Evolutionary conservation across 1,139 yeast genomes (phyloP).

Genomic region (Protomyces lactucae-debilis): DNA sequence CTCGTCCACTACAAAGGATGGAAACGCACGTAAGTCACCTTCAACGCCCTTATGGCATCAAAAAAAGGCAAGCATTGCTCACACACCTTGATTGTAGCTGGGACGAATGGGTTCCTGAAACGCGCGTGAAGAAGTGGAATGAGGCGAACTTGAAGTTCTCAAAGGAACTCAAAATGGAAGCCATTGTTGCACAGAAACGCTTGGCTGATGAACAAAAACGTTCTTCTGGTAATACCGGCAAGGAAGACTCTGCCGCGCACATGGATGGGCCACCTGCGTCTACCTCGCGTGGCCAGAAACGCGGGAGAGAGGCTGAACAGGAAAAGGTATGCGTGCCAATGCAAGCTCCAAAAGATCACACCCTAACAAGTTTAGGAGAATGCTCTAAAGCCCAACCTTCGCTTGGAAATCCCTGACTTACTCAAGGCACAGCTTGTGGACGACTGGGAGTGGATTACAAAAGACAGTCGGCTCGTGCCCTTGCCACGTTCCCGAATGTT

Average conservation of each 20-base stretch:
- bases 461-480: constrained; percentile 50
- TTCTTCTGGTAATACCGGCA: neutral
- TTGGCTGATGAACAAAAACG: constrained; percentile 21
- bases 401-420: constrained; percentile 55
- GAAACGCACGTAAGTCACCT: constrained; percentile 54
- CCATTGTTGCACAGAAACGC: constrained; percentile 40
- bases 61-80: neutral
- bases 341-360: neutral
- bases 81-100: constrained; percentile 42
- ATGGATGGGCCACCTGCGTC: constrained; percentile 8
- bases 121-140: constrained; percentile 62
- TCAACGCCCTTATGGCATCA: neutral
- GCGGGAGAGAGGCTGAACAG: constrained; percentile 24
- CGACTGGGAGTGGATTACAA: constrained; percentile 90
- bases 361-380: constrained; percentile 37
- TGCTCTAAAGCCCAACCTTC: constrained; percentile 50
- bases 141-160: constrained; percentile 65
- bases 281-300: constrained; percentile 22
- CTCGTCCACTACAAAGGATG: constrained; percentile 90
- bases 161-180: constrained; percentile 55
- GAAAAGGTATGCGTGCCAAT: constrained; percentile 7
- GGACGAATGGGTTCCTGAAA: constrained; percentile 91
- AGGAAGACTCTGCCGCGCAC: neutral
- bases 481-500: constrained; percentile 35
- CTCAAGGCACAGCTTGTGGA: constrained; percentile 72